Base-by-base conservation (phyloP, 2,329 filamentous ascomycete genomes). In the Fusarium tuaranense region DNA sequence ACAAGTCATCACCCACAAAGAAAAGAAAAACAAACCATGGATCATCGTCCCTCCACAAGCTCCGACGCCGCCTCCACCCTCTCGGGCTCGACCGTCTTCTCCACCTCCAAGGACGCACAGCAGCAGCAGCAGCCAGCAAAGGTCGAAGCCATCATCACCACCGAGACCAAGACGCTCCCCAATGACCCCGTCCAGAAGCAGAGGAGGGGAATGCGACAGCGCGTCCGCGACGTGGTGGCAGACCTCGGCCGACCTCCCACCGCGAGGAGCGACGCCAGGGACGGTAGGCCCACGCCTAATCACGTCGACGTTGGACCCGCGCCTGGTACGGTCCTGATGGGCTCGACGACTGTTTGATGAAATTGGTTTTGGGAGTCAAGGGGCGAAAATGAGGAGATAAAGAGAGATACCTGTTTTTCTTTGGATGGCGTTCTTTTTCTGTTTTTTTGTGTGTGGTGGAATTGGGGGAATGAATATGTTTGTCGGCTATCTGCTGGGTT, bases 221-320 rank as follows among this genome's bases (percentile, higher is more conserved):
- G 79, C 65, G 81, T 81, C 18, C 80, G 81, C 68, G 81, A 82
- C 55, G 77, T 82, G 61, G 75, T 82, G 34, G 74, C 80, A 59
- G 81, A 82, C 59, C 75, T 82, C 60, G 81, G 81, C 62, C 78
- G 72, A 32, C 81, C 81, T 51, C 81, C 81, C 2, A 82, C 81
- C 14, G 64, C 70, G 32, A 72, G 80, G 57, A 79, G 82, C 65
- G 81, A 82, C 66, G 80, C 75, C 62, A 80, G 78, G 73, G 79
- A 78, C 14, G 81, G 81, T 39, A 81, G 75, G 66, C 67, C 53
- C 55, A 79, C 80, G 39, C 71, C 76, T 65, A 79, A 77, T 48
- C 80, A 78, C 71, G 69, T 77, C 58, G 78, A 81, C 38, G 71
- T 79, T 48, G 78, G 79, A 8, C 75, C 80, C 38, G 63, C 80